Conservation (phyloP, 305 asterid genomes). For the Solanum hybrid region DNA sequence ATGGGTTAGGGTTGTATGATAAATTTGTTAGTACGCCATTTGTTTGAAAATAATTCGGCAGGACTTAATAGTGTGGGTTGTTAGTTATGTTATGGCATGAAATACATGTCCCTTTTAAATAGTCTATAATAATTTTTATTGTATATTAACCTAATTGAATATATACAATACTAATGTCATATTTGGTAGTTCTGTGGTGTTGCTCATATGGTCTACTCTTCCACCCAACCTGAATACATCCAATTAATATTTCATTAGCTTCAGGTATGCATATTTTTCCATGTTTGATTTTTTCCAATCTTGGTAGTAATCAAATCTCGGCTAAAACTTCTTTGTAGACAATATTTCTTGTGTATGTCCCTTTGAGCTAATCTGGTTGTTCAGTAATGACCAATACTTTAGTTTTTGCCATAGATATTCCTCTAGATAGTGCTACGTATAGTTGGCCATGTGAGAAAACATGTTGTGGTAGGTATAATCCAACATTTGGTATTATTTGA, state of each 20-base stretch:
- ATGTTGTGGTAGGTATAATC: neutral
- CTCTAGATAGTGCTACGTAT: neutral
- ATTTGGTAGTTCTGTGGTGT: no score
- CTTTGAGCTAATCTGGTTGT: neutral
- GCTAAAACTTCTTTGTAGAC: neutral
- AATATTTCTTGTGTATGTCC: neutral
- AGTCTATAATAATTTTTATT: no score
- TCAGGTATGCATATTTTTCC: neutral
- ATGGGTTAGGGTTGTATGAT: no score
- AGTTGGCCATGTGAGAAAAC: neutral
- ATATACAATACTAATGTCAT: neutral
- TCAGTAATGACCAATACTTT: neutral
- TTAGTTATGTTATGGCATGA: neutral
- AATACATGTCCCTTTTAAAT: neutral
- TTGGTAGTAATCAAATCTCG: neutral
- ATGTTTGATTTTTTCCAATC: neutral
- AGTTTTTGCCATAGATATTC: neutral
- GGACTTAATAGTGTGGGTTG: no score
- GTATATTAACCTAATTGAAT: no score
- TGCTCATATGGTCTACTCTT: neutral
- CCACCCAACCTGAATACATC: neutral
- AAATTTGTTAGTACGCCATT: no score
- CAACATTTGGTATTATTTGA: neutral
- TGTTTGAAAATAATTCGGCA: no score
- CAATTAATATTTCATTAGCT: neutral